A percentile compares a stretch with the other conserved stretches of the same genome.
Evolutionary conservation across 2,329 filamentous ascomycete genomes (phyloP).

Genomic region (Blastomyces gilchristii): DNA sequence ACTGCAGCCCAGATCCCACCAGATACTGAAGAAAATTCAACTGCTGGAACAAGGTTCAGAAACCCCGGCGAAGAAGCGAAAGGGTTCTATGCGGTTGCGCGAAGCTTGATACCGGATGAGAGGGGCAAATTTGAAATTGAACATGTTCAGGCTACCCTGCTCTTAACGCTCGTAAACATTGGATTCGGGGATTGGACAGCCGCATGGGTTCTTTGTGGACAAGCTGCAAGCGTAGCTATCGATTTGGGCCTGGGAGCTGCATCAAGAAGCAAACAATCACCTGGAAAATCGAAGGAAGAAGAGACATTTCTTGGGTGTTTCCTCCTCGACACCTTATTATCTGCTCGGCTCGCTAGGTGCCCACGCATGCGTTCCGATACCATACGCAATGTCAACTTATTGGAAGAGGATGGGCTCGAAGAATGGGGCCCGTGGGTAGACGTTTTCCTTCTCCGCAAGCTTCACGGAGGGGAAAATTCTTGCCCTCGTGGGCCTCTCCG

Average conservation of each 20-base stretch:
- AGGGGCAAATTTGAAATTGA: slow-evolving; percentile 32
- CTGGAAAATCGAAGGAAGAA: slow-evolving; percentile 28
- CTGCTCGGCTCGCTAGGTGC: slow-evolving; percentile 36
- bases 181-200: slow-evolving; percentile 37
- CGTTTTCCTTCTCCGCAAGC: slow-evolving; percentile 28
- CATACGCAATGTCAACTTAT: slow-evolving; percentile 37
- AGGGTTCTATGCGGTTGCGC: slow-evolving; percentile 29
- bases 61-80: slow-evolving; percentile 19
- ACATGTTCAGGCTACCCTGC: slow-evolving; percentile 36
- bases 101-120: slow-evolving; percentile 32
- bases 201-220: slow-evolving; percentile 46
- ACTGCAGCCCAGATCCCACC: slow-evolving; percentile 27
- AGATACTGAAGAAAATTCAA: slow-evolving; percentile 1
- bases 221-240: slow-evolving; percentile 41
- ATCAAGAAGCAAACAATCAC: background rate
- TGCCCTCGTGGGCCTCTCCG: slow-evolving; percentile 34
- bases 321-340: slow-evolving; percentile 44
- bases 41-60: slow-evolving; percentile 5
- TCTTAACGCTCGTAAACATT: slow-evolving; percentile 43
- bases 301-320: slow-evolving; percentile 45
- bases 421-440: slow-evolving; percentile 66
- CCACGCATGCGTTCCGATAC: slow-evolving; percentile 43
- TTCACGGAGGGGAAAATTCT: slow-evolving; percentile 18
- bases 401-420: slow-evolving; percentile 58
- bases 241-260: slow-evolving; percentile 29